Base-by-base conservation (phyloP, 2,329 filamentous ascomycete genomes). In the Trichophyton benhamiae region DNA sequence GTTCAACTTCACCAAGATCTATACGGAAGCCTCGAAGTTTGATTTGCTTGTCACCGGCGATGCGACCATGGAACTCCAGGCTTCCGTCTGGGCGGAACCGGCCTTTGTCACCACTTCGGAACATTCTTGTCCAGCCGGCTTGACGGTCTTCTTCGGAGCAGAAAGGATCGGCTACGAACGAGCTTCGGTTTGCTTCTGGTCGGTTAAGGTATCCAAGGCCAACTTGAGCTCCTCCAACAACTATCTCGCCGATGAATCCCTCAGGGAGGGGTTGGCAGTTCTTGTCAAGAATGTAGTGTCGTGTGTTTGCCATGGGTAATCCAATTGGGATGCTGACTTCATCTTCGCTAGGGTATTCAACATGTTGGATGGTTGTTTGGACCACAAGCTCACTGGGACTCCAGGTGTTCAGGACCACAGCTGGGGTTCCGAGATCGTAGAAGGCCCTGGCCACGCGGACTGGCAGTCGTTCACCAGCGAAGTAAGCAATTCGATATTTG, bases 261-360 rank as follows among this genome's bases (percentile, higher is more conserved):
- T 68, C 52, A 0, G 78, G 74, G 2, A 76, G 67, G 3, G 73
- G 72, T 11, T 72, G 62, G 55, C 71, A 59, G 2, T 75, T 44
- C 3, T 71, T 63, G 64, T 79, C 77, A 1, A 79, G 36, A 44
- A 80, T 69, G 63, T 75, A 77, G 46, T 68, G 42, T 2, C 60
- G 59, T 52, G 69, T 72, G 60, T 75, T 75, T 4, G 71, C 68
- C n/a, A 75, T 60, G 3, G 70, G 61, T 33, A 61, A 55, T 9
- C 71, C 69, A 13, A 64, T 58, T 13, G 69, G 62, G n/a, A 64
- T 58, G 52, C 87, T 85, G 3, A 79, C 76, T 3, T 79, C 75
- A 53, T 85, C 80, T 42, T 79, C 77, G 60, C 83, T 73, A 41
- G 87, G 72, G 13, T 63, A 61, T 53, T 58, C 44, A 77, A 68